phyloP scores from a whole-genome alignment of 306 rosid species.

The Cucurbita pepo region DNA sequence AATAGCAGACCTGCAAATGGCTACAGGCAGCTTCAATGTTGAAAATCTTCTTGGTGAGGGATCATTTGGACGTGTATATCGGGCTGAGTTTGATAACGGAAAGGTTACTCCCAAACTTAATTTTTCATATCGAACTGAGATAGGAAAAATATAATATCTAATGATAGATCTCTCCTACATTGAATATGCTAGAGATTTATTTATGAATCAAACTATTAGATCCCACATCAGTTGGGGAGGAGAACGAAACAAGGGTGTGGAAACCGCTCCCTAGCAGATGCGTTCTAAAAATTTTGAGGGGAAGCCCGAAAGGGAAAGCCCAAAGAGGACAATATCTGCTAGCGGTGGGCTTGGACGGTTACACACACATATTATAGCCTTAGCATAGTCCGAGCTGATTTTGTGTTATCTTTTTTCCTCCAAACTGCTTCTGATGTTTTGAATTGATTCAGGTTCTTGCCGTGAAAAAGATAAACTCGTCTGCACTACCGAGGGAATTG shows the following conservation, averaged over 20 bases:
- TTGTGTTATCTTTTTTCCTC: not conserved
- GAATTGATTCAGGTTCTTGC: conserved; percentile 57
- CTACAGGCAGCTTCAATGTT: conserved; percentile 83
- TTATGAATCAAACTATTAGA: not conserved
- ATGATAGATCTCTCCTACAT: not conserved
- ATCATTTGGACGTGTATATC: conserved; percentile 89
- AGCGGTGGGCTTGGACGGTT: too few relatives aligned
- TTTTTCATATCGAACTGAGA: not conserved
- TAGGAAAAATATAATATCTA: not conserved
- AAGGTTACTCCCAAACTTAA: conserved; percentile 30
- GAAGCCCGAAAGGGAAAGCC: too few relatives aligned
- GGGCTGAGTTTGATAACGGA: conserved; percentile 76
- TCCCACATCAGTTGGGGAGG: too few relatives aligned
- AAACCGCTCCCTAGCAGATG: too few relatives aligned
- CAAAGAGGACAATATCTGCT: too few relatives aligned
- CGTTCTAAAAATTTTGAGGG: too few relatives aligned
- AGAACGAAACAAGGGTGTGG: too few relatives aligned
- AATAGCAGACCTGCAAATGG: conserved; percentile 87
- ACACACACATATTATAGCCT: not conserved
- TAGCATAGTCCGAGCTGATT: not conserved
- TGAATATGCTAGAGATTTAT: not conserved
- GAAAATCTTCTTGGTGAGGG: conserved; percentile 91
- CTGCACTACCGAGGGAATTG: conserved; percentile 34
- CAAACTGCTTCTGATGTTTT: not conserved
- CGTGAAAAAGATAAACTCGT: conserved; percentile 77